Percentiles rank a stretch among this genome's conserved stretches.
Conservation (phyloP, 306 rosid genomes). For the Clitoria ternatea region DNA sequence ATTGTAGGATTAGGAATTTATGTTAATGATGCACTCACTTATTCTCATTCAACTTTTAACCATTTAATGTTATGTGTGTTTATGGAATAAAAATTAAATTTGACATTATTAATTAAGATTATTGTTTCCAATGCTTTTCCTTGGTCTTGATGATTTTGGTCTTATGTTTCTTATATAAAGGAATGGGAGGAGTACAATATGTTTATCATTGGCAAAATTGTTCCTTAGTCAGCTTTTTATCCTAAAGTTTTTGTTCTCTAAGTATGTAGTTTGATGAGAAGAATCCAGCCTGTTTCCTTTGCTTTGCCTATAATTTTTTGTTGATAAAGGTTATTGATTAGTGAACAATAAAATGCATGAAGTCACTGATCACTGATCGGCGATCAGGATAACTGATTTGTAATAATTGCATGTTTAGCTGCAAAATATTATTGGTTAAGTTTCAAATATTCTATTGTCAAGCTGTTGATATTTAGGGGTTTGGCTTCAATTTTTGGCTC, state of each 20-base stretch:
- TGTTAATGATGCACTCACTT: no score
- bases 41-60: no score
- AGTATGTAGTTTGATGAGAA: not conserved
- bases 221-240: not conserved
- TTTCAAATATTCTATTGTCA: not conserved
- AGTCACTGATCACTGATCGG: not conserved
- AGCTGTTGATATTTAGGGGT: not conserved
- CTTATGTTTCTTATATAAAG: no score
- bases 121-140: no score
- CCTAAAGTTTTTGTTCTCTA: not conserved
- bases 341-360: not conserved
- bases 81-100: no score
- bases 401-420: not conserved
- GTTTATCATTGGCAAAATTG: not conserved
- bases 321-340: not conserved
- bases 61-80: no score
- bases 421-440: not conserved
- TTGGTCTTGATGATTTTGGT: no score
- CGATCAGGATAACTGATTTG: not conserved
- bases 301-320: not conserved
- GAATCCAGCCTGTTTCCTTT: not conserved
- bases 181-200: no score
- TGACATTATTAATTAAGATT: no score
- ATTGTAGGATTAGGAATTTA: no score
- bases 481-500: conserved; percentile 21